phyloP scores from a whole-genome alignment of 176 grass and related monocot species.

The Eleusine coracana region DNA sequence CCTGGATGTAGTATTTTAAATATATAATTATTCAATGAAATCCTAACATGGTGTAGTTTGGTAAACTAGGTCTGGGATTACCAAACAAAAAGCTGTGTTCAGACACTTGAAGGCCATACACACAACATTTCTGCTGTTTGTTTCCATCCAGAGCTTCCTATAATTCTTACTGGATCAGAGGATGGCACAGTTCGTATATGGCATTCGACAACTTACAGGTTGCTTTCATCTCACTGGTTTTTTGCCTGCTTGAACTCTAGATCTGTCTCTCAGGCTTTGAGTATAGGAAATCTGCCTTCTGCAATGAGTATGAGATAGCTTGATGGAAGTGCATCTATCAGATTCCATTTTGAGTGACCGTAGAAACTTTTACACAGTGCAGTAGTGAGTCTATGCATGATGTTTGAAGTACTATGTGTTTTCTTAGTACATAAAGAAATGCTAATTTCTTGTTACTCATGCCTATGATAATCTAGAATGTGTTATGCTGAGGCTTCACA shows the following conservation, averaged over 20 bases:
- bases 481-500: neutral
- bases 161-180: slow-evolving; percentile 97
- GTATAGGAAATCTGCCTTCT: slow-evolving; percentile 7
- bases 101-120: slow-evolving; percentile 98
- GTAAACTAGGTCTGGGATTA: slow-evolving; percentile 96
- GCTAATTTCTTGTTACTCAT: neutral
- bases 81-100: slow-evolving; percentile 98
- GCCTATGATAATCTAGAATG: neutral
- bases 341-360: neutral
- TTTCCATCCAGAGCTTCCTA: slow-evolving; percentile 98
- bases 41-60: slow-evolving; percentile 30
- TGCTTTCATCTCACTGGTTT: slow-evolving; percentile 22
- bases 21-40: slow-evolving; percentile 12
- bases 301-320: neutral
- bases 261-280: neutral
- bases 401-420: neutral
- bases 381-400: neutral
- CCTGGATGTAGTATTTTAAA: slow-evolving; percentile 6
- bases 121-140: slow-evolving; percentile 98
- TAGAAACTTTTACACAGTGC: neutral
- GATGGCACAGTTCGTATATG: slow-evolving; percentile 97
- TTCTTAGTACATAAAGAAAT: neutral
- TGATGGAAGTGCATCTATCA: neutral
- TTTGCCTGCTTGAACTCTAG: neutral
- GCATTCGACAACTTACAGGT: slow-evolving; percentile 99